A percentile compares a stretch with the other conserved stretches of the same genome.
These are phyloP conservation scores for Picea abies DNA, from an alignment of 83 land plant genomes.

Conservation along the genomic window DNA sequence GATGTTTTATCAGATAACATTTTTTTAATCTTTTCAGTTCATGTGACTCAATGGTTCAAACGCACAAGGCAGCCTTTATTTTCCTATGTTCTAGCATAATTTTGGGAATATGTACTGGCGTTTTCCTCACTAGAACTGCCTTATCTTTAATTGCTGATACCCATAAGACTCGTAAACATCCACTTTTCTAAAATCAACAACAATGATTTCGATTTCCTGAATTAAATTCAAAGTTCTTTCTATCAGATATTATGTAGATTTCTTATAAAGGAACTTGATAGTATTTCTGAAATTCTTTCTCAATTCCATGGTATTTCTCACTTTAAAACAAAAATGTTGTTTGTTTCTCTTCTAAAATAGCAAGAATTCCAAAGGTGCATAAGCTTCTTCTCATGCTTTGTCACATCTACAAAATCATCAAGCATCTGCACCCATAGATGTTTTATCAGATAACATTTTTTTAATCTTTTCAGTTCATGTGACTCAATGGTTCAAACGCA, in stretches of 20 bases:
- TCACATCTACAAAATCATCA: slow-evolving; percentile 97
- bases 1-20: not conserved
- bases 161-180: not conserved
- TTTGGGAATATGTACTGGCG: not conserved
- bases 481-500: too few species aligned
- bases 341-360: too few species aligned
- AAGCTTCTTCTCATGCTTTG: slow-evolving; percentile 88
- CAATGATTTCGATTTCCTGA: too few species aligned
- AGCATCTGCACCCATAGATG: slow-evolving; percentile 76
- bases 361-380: slow-evolving; percentile 88
- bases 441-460: not conserved
- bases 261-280: too few species aligned
- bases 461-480: not conserved
- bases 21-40: not conserved
- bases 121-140: not conserved
- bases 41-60: too few species aligned
- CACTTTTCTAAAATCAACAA: not conserved
- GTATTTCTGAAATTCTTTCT: too few species aligned
- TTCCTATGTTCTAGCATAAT: not conserved
- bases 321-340: too few species aligned
- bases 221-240: too few species aligned
- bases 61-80: not conserved
- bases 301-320: too few species aligned
- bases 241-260: too few species aligned
- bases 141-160: not conserved